Percentiles rank a stretch among this genome's conserved stretches.
phyloP scores from a whole-genome alignment of 2,329 filamentous ascomycete genomes.

The Claviceps fusiformis region DNA sequence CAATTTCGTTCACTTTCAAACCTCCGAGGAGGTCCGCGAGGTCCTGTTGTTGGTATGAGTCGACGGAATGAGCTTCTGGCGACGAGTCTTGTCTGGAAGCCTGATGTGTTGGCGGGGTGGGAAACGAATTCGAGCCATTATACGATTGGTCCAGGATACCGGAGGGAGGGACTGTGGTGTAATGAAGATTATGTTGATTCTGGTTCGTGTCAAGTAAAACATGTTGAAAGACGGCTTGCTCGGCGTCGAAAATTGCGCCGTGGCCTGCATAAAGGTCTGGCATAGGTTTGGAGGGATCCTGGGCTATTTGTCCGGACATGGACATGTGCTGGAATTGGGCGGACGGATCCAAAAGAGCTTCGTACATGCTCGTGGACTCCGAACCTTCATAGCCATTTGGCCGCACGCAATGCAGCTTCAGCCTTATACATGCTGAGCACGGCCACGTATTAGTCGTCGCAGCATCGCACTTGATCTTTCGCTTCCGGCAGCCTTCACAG shows the following conservation, averaged over 20 bases:
- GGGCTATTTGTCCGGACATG: slow-evolving; percentile 33
- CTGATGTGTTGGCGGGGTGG: slow-evolving; percentile 33
- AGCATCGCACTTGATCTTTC: slow-evolving; percentile 97
- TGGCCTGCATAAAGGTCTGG: slow-evolving; percentile 34
- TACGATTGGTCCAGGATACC: slow-evolving; percentile 39
- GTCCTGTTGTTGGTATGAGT: slow-evolving; percentile 55
- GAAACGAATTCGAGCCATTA: slow-evolving; percentile 34
- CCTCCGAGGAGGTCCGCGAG: slow-evolving; percentile 73
- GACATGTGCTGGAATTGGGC: slow-evolving; percentile 35
- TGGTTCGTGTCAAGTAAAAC: slow-evolving; percentile 33
- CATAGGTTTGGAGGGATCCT: slow-evolving; percentile 23
- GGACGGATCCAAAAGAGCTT: slow-evolving; percentile 17
- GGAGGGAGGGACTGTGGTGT: slow-evolving; percentile 37
- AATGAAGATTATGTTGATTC: slow-evolving; percentile 36
- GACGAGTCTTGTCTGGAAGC: slow-evolving; percentile 22
- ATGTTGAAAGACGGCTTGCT: slow-evolving; percentile 30
- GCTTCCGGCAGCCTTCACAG: slow-evolving; percentile 83
- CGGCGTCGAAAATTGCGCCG: slow-evolving; percentile 32
- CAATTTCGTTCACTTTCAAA: slow-evolving; percentile 74
- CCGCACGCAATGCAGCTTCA: slow-evolving; percentile 87
- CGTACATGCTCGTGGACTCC: slow-evolving; percentile 20
- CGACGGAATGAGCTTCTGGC: slow-evolving; percentile 40
- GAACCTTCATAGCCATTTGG: slow-evolving; percentile 58
- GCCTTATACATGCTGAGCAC: slow-evolving; percentile 79
- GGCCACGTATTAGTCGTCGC: slow-evolving; percentile 97